Base-by-base conservation (phyloP, 2,329 filamentous ascomycete genomes). In the Pseudogymnoascus sp. region DNA sequence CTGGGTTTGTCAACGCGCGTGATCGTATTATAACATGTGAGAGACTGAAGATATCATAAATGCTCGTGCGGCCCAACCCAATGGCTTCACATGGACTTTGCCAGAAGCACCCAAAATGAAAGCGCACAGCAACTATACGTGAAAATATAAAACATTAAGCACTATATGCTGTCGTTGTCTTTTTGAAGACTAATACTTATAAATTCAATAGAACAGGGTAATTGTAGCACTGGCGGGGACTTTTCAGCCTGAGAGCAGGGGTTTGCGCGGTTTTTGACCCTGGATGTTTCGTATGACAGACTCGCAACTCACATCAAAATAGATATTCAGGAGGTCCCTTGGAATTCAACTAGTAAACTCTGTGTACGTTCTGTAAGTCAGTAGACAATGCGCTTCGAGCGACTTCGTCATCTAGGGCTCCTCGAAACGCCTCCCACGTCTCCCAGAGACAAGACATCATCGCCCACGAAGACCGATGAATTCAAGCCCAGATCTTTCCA, bases 261-360 rank as follows among this genome's bases (percentile, higher is more conserved):
- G 46, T 34, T 56, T 56, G 46, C 46, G 46, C n/a, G 25, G 14
- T 56, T 56, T 31, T 31, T 31, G 2, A 56, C 46, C 46, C 25
- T 56, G 46, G n/a, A 56, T 56, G 25, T 56, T 56, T 56, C 46
- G 25, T 18, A 56, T 56, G 25, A 18, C 14, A 9, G 3, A 34
- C 25, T 34, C 25, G 25, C 25, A 56, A 56, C 46, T 18, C n/a
- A 28, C 14, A 31, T 56, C 46, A 34, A 12, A 53, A 56, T 34
- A 31, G 46, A 56, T 56, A 56, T 56, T 56, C 46, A 56, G 46
- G 46, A 56, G 46, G 46, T 31, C 46, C 46, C 25, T 56, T 56
- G n/a, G 46, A 8, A 56, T 31, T 12, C 25, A 31, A 9, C 25
- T 18, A 34, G 46, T 2, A 56, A 56, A 18, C 4, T 56, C 25